A percentile compares a stretch with the other conserved stretches of the same genome.
Evolutionary conservation across 441 rosid species (phyloP).

Genomic region (Croton setiger): DNA sequence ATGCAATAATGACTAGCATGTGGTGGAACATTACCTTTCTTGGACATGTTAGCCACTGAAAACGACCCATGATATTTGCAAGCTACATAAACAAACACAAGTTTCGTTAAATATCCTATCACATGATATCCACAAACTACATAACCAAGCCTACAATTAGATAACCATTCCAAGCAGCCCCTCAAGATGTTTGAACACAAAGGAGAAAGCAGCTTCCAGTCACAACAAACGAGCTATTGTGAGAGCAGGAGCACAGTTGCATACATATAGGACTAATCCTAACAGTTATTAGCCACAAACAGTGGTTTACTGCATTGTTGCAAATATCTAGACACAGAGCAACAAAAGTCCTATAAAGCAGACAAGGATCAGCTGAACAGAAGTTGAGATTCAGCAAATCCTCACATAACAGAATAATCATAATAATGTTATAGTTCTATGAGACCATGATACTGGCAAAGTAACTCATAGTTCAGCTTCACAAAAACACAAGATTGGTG

Average conservation of each 20-base stretch:
- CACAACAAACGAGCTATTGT: background rate
- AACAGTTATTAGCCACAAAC: background rate
- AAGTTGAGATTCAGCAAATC: background rate
- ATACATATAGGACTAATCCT: background rate
- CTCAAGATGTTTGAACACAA: background rate
- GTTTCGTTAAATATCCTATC: constrained; percentile 18
- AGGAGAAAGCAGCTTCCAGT: background rate
- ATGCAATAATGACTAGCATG: constrained; percentile 7
- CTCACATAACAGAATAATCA: background rate
- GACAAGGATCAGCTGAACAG: constrained; percentile 2
- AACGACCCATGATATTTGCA: constrained; percentile 83
- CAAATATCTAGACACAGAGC: background rate
- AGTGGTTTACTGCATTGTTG: background rate
- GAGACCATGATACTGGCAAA: background rate
- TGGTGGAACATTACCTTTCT: constrained; percentile 58
- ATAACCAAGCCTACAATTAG: constrained; percentile 15
- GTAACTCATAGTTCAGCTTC: background rate
- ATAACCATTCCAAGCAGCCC: background rate
- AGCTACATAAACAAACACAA: constrained; percentile 50
- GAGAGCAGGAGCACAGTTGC: background rate
- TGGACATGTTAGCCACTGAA: constrained; percentile 88
- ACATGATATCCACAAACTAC: constrained; percentile 87
- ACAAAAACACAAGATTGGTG: constrained; percentile 9
- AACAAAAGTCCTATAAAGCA: background rate
- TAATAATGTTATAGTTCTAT: background rate